Evolutionary conservation across 1,139 yeast species (phyloP).

Genomic region (Hyphopichia wangnamkhiaoensis): DNA sequence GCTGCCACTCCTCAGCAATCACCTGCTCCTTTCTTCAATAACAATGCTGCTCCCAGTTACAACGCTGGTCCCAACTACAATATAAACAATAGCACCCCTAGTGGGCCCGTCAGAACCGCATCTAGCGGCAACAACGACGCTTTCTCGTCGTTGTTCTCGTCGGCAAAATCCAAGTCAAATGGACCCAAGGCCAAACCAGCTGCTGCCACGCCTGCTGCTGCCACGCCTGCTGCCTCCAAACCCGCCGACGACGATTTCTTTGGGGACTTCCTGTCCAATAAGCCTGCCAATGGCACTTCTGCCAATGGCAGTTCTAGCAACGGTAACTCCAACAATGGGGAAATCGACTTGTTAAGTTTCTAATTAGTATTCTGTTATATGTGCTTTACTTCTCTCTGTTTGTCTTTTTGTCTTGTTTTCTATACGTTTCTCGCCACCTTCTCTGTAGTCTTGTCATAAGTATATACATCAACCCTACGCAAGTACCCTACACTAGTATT

Average conservation of each 20-base stretch:
- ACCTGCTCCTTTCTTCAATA: slow-evolving; percentile 13
- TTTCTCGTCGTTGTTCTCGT: slow-evolving; percentile 75
- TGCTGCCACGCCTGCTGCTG: slow-evolving; percentile 8
- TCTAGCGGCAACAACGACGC: slow-evolving; percentile 58
- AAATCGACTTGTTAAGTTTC: slow-evolving; percentile 36
- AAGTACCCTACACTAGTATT: no score
- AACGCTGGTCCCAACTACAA: slow-evolving; percentile 14
- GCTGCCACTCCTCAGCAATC: slow-evolving; percentile 15
- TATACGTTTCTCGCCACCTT: background rate
- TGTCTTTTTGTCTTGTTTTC: background rate
- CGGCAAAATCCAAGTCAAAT: slow-evolving; percentile 56
- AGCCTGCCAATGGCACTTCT: background rate
- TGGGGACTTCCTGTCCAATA: slow-evolving; percentile 21
- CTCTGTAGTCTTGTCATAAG: background rate
- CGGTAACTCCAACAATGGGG: slow-evolving; percentile 20
- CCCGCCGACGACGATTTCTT: slow-evolving; percentile 21
- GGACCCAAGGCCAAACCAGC: slow-evolving; percentile 11
- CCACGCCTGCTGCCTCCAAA: slow-evolving; percentile 8
- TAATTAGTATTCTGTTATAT: no score
- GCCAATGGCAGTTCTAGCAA: slow-evolving; percentile 8
- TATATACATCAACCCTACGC: background rate
- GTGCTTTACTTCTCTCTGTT: background rate
- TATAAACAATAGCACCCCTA: slow-evolving; percentile 14
- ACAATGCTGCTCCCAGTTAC: slow-evolving; percentile 14
- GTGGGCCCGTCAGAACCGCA: slow-evolving; percentile 35